A percentile compares a stretch with the other conserved stretches of the same genome.
Evolutionary conservation across 129 eudicot species (phyloP).

Genomic region (Flaveria bidentis): DNA sequence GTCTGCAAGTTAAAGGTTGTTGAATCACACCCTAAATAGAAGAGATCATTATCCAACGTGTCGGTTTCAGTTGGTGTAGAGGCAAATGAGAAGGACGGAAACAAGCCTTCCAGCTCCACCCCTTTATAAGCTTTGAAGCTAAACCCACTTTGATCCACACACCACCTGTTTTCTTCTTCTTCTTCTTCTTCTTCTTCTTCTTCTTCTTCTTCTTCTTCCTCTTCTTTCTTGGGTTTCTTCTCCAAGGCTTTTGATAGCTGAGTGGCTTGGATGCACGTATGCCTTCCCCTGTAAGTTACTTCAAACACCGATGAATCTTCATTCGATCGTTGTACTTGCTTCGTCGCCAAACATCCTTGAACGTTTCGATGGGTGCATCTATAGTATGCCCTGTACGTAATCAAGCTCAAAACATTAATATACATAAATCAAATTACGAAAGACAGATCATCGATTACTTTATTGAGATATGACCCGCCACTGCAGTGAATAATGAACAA

Average conservation of each 20-base stretch:
- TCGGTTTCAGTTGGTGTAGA: slow-evolving; percentile 48
- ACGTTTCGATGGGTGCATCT: slow-evolving; percentile 61
- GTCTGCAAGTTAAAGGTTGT: slow-evolving; percentile 27
- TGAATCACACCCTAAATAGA: slow-evolving; percentile 25
- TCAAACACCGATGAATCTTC: slow-evolving; percentile 56
- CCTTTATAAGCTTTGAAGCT: slow-evolving; percentile 32
- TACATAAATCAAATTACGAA: too few species aligned
- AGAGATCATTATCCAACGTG: slow-evolving; percentile 30
- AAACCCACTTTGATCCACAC: slow-evolving; percentile 16
- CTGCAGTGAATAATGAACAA: too few species aligned
- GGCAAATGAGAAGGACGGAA: slow-evolving; percentile 57
- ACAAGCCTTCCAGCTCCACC: slow-evolving; percentile 26
- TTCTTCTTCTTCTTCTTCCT: background rate
- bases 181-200: slow-evolving; percentile 30
- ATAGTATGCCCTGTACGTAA: slow-evolving; percentile 55
- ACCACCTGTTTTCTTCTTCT: background rate
- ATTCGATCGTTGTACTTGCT: slow-evolving; percentile 65
- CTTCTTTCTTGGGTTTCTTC: slow-evolving; percentile 28
- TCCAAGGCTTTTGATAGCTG: slow-evolving; percentile 26
- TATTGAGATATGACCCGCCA: too few species aligned
- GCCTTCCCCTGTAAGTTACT: slow-evolving; percentile 57
- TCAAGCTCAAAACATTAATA: background rate
- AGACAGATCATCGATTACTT: too few species aligned
- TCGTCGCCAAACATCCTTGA: slow-evolving; percentile 68
- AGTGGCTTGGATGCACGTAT: slow-evolving; percentile 53